Evolutionary conservation across 139 green algal species (phyloP), one percentile per base, ranked within the genome.

Genomic region (Pleodorina starrii): DNA sequence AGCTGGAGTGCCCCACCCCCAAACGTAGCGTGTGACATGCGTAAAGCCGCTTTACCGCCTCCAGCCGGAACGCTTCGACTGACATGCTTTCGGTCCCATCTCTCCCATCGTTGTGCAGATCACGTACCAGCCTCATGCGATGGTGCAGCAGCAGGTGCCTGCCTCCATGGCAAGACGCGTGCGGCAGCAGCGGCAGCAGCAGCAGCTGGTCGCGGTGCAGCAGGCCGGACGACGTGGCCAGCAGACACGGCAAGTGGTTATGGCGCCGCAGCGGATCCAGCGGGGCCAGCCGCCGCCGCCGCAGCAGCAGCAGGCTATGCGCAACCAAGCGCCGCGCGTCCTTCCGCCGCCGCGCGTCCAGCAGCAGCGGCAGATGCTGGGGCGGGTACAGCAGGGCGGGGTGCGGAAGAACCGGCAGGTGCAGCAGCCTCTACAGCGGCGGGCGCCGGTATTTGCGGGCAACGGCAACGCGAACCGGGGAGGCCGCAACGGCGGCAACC

Each of bases 281-380:
- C 38, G 40, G 5, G n/a, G n/a, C n/a, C n/a, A n/a, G n/a, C n/a
- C n/a, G n/a, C n/a, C n/a, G n/a, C 63, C 42, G 42, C 32, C 42
- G 14, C 54, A 81, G 76, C 81, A 78, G 83, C 74, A 75, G 77
- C 84, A 89, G 72, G 38, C 73, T 21, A 29, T 46, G 71, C 57
- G 32, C 25, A 5, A 59, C 54, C 72, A 32, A 74, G n/a, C 51
- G 51, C 79, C 60, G 40, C 90, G 71, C 63, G 50, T 51, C 27
- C 36, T 87, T 32, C 36, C 46, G 40, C 35, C 63, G 43, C 48
- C 77, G 23, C 71, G 68, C 4, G 57, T 69, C 50, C 63, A 68
- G 50, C 50, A 89, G 63, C 59, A 76, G 60, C 75, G 76, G 4
- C 73, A 84, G 74, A 60, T 82, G 71, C 71, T 79, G 10, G 79